A percentile compares a stretch with the other conserved stretches of the same genome.
Conservation (phyloP, 2,329 filamentous ascomycete genomes). For the Calonectria pseudoturangicola region DNA sequence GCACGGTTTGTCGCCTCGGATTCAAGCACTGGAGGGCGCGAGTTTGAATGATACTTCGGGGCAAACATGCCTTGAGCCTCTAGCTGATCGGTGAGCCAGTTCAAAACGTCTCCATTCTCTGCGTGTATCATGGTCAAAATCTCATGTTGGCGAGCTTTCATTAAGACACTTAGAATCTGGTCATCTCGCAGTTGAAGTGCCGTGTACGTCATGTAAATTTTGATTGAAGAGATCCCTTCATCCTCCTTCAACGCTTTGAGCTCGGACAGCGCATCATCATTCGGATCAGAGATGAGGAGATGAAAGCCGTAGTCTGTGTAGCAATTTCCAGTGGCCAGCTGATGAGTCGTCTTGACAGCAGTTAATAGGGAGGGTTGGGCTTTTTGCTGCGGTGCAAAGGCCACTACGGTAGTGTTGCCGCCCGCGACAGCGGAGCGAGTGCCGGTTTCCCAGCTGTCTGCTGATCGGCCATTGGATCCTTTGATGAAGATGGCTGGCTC, state of each 20-base stretch:
- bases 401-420: background rate
- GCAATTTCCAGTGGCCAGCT: background rate
- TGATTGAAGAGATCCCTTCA: constrained; percentile 9
- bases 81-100: constrained; percentile 72
- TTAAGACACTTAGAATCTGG: background rate
- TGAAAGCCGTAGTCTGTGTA: constrained; percentile 5
- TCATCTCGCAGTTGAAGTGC: constrained; percentile 6
- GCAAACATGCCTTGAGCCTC: constrained; percentile 68
- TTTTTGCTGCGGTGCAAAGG: constrained; percentile 7
- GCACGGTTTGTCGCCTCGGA: background rate
- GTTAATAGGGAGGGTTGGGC: background rate
- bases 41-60: constrained; percentile 68
- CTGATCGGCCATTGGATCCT: background rate
- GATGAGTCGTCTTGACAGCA: background rate
- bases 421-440: constrained; percentile 10
- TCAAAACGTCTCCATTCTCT: constrained; percentile 72
- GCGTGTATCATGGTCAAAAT: constrained; percentile 75
- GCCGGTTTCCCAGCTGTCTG: constrained; percentile 1
- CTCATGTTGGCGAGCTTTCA: background rate
- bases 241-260: background rate
- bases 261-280: background rate
- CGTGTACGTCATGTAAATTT: constrained; percentile 15
- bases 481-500: constrained; percentile 6
- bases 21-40: background rate
- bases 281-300: background rate